Base-by-base conservation (phyloP, 306 rosid genomes). In the Vachellia collinsii region DNA sequence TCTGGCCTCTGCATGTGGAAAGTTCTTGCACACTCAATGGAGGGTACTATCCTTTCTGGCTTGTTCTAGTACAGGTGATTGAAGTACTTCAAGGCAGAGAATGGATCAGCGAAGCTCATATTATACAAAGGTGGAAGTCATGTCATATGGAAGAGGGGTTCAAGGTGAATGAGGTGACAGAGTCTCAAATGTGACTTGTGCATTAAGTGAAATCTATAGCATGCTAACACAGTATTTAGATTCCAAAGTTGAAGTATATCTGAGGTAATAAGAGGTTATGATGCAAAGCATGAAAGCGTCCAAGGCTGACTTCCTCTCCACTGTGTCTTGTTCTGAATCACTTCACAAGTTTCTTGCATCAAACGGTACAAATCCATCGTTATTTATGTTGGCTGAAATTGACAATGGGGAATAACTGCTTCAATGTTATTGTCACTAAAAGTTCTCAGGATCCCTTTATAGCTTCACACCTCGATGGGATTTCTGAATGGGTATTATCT, bases 1-100 rank as follows among this genome's bases (percentile, higher is more conserved):
- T 56, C 62, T 14, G 12, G 74, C 70, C 86, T 59, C 43, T 66
- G 59, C 77, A 46, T 22, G 62, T 59, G 63, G 63, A 29, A 56
- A 71, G 62, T 51, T 48, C n/a, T 48, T 14, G 54, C 54, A 48
- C n/a, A 0, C 54, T 48, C 23, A 1, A 17, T 1, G 59, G 22
- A 19, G 12, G 29, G 61, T 53, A 19, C 25, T 19, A 6, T 19
- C 22, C 23, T 53, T 53, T 16, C 9, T 19, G 11, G 11, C 25
- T 53, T 7, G 62, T 48, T 14, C 54, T 48, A 48, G n/a, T 48
- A 14, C 54, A 48, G 7, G n/a, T 48, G n/a, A 12, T 14, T 14
- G 54, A 48, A 48, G 54, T 54, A n/a, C 59, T 53, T 53, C 62
- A n/a, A 54, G 29, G 62, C 7, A 54, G 29, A 51, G 22, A 54